These are phyloP conservation scores for Alternaria sp. DNA, from an alignment of 2,329 filamentous ascomycete species.

Conservation along the genomic window DNA sequence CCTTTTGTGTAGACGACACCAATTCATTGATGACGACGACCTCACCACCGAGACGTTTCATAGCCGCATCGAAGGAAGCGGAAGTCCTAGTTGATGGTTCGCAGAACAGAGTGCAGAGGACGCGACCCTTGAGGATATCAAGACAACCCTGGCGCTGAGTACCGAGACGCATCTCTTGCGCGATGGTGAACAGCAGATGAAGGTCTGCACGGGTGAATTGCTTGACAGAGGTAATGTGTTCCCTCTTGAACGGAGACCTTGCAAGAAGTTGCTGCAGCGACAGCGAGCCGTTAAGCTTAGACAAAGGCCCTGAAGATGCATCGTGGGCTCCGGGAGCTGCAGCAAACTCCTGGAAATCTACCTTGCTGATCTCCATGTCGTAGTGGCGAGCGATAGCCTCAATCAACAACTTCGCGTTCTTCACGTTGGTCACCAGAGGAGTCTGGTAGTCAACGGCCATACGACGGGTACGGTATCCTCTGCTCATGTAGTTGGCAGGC, in stretches of 20 bases:
- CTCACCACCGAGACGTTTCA: conserved; percentile 94
- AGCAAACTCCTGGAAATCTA: conserved; percentile 88
- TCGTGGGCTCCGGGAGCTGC: conserved; percentile 47
- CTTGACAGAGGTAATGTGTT: conserved; percentile 89
- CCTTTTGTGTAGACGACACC: conserved; percentile 90
- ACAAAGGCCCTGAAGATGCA: conserved; percentile 50
- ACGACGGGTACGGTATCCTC: conserved; percentile 93
- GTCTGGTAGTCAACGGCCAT: conserved; percentile 99
- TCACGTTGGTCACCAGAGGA: conserved; percentile 96
- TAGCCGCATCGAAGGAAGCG: conserved; percentile 94
- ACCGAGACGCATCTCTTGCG: conserved; percentile 95
- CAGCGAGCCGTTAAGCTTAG: conserved; percentile 64
- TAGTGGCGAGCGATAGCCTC: conserved; percentile 93
- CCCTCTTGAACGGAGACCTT: conserved; percentile 85
- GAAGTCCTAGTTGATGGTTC: conserved; percentile 97
- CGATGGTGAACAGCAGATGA: conserved; percentile 93
- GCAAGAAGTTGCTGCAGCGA: conserved; percentile 76
- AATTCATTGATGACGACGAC: conserved; percentile 83
- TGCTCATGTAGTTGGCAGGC: conserved; percentile 98
- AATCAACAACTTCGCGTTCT: conserved; percentile 97
- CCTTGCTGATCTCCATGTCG: conserved; percentile 79
- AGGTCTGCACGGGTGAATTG: conserved; percentile 89
- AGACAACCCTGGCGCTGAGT: conserved; percentile 92
- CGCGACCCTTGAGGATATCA: conserved; percentile 82
- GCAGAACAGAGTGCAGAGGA: conserved; percentile 94